phyloP scores from a whole-genome alignment of 345 rosid genomes.

The Citrus trifoliata region DNA sequence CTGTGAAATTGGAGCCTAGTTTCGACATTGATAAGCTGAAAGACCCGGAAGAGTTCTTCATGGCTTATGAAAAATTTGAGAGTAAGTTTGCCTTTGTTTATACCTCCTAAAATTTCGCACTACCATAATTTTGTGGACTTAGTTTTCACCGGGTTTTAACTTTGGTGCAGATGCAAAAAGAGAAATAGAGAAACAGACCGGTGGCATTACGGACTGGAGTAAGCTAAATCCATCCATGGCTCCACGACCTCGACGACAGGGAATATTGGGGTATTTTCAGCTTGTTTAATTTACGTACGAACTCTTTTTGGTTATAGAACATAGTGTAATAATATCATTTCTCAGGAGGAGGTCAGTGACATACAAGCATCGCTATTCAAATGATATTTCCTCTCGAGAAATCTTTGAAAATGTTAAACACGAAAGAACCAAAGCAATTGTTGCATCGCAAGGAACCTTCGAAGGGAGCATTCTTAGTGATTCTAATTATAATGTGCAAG shows the following conservation, averaged over 20 bases:
- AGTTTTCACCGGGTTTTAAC: conserved; percentile 6
- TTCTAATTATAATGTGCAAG: conserved; percentile 20
- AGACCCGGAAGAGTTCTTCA: conserved; percentile 68
- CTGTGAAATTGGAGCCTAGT: conserved; percentile 38
- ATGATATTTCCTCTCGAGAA: conserved; percentile 34
- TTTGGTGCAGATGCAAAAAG: conserved; percentile 51
- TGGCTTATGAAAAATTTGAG: conserved; percentile 54
- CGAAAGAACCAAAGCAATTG: conserved; percentile 26
- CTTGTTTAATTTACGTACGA: neutral
- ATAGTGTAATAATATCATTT: conserved; percentile 10
- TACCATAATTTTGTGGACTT: conserved; percentile 6
- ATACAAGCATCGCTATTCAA: conserved; percentile 43
- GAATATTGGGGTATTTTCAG: conserved; percentile 49
- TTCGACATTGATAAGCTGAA: conserved; percentile 57
- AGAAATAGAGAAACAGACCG: conserved; percentile 75
- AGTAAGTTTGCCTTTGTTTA: conserved; percentile 42
- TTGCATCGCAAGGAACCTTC: conserved; percentile 29
- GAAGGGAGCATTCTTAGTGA: conserved; percentile 31
- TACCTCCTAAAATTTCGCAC: neutral
- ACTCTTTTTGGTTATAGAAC: conserved; percentile 2
- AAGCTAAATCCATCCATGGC: conserved; percentile 28
- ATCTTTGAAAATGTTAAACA: conserved; percentile 28
- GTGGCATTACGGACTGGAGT: conserved; percentile 33
- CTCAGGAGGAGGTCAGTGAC: conserved; percentile 48
- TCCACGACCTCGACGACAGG: conserved; percentile 61